phyloP scores from a whole-genome alignment of 768 basidiomycete genomes.

The Leucosporidium scottii region DNA sequence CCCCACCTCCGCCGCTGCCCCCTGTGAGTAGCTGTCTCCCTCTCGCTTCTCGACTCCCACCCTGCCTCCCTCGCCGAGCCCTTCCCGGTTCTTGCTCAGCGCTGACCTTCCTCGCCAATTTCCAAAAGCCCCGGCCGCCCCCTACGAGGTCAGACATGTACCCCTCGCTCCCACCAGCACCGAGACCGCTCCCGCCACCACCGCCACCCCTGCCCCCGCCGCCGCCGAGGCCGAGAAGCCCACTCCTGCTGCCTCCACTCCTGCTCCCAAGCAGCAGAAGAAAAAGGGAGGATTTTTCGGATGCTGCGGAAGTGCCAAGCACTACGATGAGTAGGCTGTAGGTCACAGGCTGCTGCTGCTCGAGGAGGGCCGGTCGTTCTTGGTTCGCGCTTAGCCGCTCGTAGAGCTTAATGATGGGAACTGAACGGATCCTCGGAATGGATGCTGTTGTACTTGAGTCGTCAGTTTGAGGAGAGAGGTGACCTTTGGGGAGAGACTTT shows the following conservation, averaged over 20 bases:
- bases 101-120: neutral
- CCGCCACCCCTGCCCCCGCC: neutral
- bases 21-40: too few relatives aligned
- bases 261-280: slow-evolving; percentile 15
- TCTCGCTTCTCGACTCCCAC: too few relatives aligned
- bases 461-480: too few relatives aligned
- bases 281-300: slow-evolving; percentile 28
- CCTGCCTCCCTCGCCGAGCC: neutral
- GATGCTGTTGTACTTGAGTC: too few relatives aligned
- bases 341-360: too few relatives aligned
- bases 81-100: too few relatives aligned
- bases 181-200: neutral
- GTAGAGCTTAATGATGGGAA: too few relatives aligned
- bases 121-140: neutral
- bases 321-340: slow-evolving; percentile 21
- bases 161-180: slow-evolving; percentile 5
- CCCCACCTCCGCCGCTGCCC: neutral
- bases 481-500: too few relatives aligned
- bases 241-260: neutral
- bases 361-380: too few relatives aligned
- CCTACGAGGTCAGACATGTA: slow-evolving; percentile 16
- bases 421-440: too few relatives aligned
- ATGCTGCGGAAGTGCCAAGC: slow-evolving; percentile 21
- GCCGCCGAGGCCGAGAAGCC: slow-evolving; percentile 2
- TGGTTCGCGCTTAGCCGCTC: too few relatives aligned